Percentiles rank a stretch among this genome's conserved stretches.
Conservation (phyloP, 2,329 filamentous ascomycete species). For the Rutstroemia sp. region DNA sequence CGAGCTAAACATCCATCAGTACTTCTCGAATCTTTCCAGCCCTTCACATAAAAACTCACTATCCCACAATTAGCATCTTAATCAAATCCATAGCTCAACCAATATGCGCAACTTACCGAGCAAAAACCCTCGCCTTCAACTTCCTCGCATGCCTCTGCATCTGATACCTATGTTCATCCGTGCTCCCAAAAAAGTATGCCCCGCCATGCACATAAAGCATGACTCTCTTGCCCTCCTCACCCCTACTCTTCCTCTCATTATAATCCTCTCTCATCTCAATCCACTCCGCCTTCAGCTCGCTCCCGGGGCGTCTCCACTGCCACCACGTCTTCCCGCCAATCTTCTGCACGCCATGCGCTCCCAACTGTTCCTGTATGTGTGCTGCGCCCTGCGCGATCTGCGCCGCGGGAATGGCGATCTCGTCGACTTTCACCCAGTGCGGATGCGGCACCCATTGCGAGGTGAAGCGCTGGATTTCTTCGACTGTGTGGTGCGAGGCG, state of each 20-base stretch:
- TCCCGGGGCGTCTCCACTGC: constrained; percentile 70
- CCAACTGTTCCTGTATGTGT: constrained; percentile 66
- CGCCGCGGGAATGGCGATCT: constrained; percentile 55
- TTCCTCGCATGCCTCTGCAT: constrained; percentile 89
- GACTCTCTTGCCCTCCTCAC: constrained; percentile 59
- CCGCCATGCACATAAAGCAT: constrained; percentile 95
- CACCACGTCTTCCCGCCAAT: constrained; percentile 84
- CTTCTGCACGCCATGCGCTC: constrained; percentile 64
- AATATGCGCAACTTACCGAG: not conserved
- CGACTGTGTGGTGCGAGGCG: constrained; percentile 82
- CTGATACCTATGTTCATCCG: constrained; percentile 97
- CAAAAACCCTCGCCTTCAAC: constrained; percentile 14
- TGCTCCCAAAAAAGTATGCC: constrained; percentile 90
- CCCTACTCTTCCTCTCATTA: constrained; percentile 57
- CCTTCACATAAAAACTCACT: constrained; percentile 17
- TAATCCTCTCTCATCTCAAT: constrained; percentile 89
- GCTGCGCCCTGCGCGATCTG: constrained; percentile 59
- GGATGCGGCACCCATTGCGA: constrained; percentile 86
- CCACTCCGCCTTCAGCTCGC: constrained; percentile 76
- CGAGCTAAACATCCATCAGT: constrained; percentile 38
- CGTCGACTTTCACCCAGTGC: constrained; percentile 76
- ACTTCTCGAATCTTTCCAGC: not conserved
- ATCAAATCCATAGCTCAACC: not conserved
- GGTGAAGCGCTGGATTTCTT: constrained; percentile 89
- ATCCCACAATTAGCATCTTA: constrained; percentile 8